Conservation (phyloP, 75 land plant genomes). For the Sequoiadendron giganteum region DNA sequence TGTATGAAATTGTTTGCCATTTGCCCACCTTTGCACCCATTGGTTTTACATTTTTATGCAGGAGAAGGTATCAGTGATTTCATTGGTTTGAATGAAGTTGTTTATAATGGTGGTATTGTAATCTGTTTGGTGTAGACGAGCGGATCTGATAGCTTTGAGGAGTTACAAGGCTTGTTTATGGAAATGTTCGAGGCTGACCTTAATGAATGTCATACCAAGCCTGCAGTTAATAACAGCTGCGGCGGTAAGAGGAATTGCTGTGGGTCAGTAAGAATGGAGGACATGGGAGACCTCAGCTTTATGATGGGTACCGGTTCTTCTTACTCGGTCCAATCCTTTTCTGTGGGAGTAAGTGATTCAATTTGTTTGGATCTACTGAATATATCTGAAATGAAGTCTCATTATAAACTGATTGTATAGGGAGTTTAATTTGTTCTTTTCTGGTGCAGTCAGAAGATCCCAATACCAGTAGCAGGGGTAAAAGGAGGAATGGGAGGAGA, state of each 20-base stretch:
- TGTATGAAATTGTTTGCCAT: no score
- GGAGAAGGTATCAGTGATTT: not conserved
- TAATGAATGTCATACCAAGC: not conserved
- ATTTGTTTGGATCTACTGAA: not conserved
- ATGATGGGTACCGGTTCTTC: not conserved
- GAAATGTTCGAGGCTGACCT: conserved; percentile 40
- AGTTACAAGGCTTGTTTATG: conserved; percentile 51
- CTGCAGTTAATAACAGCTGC: not conserved
- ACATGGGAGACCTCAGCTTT: not conserved
- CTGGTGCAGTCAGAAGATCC: not conserved
- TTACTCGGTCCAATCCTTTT: not conserved
- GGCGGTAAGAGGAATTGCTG: not conserved
- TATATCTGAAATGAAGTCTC: not conserved
- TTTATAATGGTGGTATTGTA: not conserved
- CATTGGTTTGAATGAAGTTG: not conserved
- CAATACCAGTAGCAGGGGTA: not conserved
- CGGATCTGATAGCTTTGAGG: conserved; percentile 47
- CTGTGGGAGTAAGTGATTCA: not conserved
- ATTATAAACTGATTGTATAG: not conserved
- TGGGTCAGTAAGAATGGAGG: not conserved
- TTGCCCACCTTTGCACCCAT: not conserved
- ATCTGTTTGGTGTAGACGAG: conserved; percentile 28
- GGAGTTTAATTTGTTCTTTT: not conserved
- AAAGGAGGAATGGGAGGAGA: not conserved
- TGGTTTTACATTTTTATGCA: not conserved